Evolutionary conservation across 2,329 filamentous ascomycete species (phyloP).

Genomic region (Colletotrichum gigasporum): DNA sequence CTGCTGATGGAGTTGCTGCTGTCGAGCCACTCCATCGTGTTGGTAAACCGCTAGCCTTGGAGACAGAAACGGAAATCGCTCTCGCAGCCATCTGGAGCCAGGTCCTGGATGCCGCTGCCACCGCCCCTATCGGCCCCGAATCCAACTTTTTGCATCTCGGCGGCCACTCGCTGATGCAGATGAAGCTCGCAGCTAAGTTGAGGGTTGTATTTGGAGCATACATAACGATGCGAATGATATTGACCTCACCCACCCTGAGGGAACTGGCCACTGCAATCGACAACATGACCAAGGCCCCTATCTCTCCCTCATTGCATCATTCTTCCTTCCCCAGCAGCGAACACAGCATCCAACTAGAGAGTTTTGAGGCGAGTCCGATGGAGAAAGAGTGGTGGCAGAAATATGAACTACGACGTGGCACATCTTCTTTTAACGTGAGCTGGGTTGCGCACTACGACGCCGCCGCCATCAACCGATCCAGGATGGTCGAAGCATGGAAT

Average conservation of each 20-base stretch:
- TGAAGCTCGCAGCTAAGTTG: constrained; percentile 30
- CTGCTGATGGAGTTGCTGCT: not conserved
- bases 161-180: constrained; percentile 38
- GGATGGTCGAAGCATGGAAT: constrained; percentile 36
- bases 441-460: constrained; percentile 30
- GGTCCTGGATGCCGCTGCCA: constrained; percentile 25
- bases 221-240: constrained; percentile 33
- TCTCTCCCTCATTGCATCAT: no score
- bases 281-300: not conserved
- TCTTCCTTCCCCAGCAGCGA: not conserved
- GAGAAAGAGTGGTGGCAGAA: constrained; percentile 5
- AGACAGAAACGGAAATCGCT: not conserved
- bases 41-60: no score
- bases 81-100: constrained; percentile 17
- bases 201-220: not conserved
- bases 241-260: constrained; percentile 12
- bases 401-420: not conserved
- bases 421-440: constrained; percentile 40
- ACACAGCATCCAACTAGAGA: not conserved
- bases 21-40: no score
- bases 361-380: not conserved
- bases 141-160: constrained; percentile 40
- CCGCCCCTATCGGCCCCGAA: constrained; percentile 22
- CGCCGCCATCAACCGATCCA: constrained; percentile 24
- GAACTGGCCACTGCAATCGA: not conserved